Evolutionary conservation across 495 filamentous ascomycete species (phyloP), one percentile per base, ranked within the genome.

Genomic region (Penicillium antarcticum): DNA sequence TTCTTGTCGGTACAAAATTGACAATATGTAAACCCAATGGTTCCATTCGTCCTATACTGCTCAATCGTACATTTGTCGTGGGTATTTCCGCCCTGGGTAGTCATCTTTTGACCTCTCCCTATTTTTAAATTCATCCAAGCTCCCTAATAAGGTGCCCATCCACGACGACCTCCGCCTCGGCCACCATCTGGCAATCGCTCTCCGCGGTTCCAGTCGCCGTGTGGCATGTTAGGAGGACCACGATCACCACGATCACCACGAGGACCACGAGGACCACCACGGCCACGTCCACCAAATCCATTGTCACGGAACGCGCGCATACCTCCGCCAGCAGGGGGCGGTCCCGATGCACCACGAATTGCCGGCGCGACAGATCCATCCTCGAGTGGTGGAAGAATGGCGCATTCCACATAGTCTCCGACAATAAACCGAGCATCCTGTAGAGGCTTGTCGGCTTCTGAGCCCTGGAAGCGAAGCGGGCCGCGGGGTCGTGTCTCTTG

Each of bases 371-470:
- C 84, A n/a, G 78, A 78, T 0, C 90, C 91, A 60, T 91, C 86
- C 37, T 78, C 71, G 61, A 84, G 67, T 13, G 92, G 89, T 37
- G 87, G 84, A 18, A 91, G 68, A 40, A 97, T 84, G 2, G 89
- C 87, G 63, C 87, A 89, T 48, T 83, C 83, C 18, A 97, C 78
- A 63, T 85, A 96, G 70, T 96, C 92, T 0, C 92, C 94, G 51
- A 92, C 84, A 24, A 97, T 85, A 57, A 96, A 96, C 21, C 82
- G 75, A 31, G 79, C 82, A 37, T 95, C 89, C 40, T 72, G 70
- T 35, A 97, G 69, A 37, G 87, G 88, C 70, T 85, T 92, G 9
- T 85, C 80, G 36, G 79, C 77, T n/a, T 85, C 83, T 11, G 76
- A 76, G n/a, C 70, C 75, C 23, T 80, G 68, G 40, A 67, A 57